phyloP scores from a whole-genome alignment of 176 grass and related monocot genomes.

The Aegilops speltoides region DNA sequence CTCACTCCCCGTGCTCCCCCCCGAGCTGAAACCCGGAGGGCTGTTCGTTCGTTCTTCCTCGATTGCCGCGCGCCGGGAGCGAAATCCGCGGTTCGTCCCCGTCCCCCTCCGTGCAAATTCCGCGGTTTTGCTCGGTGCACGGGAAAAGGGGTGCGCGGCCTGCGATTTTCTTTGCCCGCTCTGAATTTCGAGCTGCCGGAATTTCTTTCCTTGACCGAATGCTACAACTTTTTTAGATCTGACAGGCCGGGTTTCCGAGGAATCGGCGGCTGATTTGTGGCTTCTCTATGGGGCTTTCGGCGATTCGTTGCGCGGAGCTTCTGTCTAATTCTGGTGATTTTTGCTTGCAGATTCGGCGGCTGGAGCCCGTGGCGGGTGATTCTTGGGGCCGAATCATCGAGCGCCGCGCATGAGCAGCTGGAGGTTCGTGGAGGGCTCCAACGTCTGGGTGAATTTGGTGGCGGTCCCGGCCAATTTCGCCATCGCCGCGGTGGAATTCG shows the following conservation, averaged over 20 bases:
- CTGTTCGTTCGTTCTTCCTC: too few species aligned
- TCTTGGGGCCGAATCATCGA: neutral
- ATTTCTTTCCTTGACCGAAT: neutral
- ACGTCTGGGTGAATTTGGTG: constrained; percentile 36
- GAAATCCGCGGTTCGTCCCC: neutral
- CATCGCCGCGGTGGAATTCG: constrained; percentile 32
- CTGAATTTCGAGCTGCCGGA: neutral
- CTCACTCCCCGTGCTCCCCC: neutral
- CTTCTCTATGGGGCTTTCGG: too few species aligned
- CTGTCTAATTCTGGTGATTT: neutral
- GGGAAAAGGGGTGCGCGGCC: neutral
- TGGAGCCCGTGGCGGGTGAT: neutral
- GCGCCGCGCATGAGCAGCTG: neutral
- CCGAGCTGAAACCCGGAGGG: neutral
- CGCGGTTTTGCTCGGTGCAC: neutral
- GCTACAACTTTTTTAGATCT: neutral
- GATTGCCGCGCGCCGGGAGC: too few species aligned
- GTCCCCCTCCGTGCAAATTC: neutral
- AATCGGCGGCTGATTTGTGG: too few species aligned
- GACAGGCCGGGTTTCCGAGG: too few species aligned
- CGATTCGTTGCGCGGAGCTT: neutral
- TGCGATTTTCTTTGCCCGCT: neutral
- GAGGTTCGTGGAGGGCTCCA: constrained; percentile 28
- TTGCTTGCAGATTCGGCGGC: constrained; percentile 1
- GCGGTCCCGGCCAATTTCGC: constrained; percentile 14